A percentile compares a stretch with the other conserved stretches of the same genome.
Evolutionary conservation across 345 rosid species (phyloP).

Genomic region (Ricinus communis): DNA sequence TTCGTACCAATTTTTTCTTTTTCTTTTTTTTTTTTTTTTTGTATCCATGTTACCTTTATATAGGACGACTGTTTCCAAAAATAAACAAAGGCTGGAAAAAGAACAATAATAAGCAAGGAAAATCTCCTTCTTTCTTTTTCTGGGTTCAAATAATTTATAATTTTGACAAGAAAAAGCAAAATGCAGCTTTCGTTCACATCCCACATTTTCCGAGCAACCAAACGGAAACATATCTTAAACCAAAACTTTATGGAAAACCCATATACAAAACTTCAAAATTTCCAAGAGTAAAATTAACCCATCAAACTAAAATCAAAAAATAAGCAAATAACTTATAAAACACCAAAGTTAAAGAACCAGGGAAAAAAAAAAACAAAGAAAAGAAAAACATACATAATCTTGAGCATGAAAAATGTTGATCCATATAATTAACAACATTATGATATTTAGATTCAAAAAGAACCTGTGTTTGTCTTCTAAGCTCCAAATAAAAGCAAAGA

Average conservation of each 20-base stretch:
- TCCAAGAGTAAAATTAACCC: slow-evolving; percentile 3
- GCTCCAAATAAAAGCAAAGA: slow-evolving; percentile 6
- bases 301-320: background rate
- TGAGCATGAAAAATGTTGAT: background rate
- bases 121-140: background rate
- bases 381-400: background rate
- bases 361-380: too few relatives aligned
- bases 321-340: background rate
- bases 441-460: background rate
- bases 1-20: background rate
- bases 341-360: background rate
- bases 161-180: background rate
- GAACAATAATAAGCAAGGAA: background rate
- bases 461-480: slow-evolving; percentile 9
- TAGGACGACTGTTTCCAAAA: slow-evolving; percentile 4
- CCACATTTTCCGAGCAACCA: background rate
- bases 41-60: too few relatives aligned
- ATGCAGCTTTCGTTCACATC: background rate
- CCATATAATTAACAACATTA: background rate
- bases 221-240: background rate
- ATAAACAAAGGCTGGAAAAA: background rate
- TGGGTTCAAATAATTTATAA: background rate
- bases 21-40: background rate
- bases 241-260: background rate
- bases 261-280: slow-evolving; percentile 10